These are phyloP conservation scores for Dioszegia crocea DNA, from an alignment of 768 basidiomycete genomes.

Conservation along the genomic window DNA sequence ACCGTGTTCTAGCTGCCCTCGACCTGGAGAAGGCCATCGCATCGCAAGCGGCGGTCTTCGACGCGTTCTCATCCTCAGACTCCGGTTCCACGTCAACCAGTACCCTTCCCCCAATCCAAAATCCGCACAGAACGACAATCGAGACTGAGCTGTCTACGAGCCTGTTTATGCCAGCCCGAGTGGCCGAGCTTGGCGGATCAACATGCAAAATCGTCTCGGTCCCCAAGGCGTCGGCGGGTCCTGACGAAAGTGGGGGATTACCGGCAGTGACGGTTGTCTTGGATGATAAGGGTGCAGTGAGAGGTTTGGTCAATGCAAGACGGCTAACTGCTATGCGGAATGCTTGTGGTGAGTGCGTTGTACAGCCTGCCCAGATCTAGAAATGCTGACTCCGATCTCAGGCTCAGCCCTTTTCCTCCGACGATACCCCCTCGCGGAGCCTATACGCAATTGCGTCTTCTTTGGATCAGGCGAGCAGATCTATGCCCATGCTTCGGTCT, in stretches of 20 bases:
- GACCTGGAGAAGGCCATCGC: conserved; percentile 54
- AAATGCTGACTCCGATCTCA: conserved; percentile 3
- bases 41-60: conserved; percentile 62
- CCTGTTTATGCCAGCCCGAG: conserved; percentile 79
- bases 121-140: conserved; percentile 63
- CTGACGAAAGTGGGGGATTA: conserved; percentile 55
- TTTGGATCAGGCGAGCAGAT: conserved; percentile 46
- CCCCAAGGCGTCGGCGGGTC: conserved; percentile 54
- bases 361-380: neutral
- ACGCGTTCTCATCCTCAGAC: conserved; percentile 47
- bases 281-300: conserved; percentile 64
- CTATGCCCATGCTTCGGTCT: conserved; percentile 37
- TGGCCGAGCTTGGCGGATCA: conserved; percentile 57
- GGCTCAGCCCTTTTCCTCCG: conserved; percentile 41
- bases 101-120: conserved; percentile 23
- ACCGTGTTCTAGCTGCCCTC: conserved; percentile 54
- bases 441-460: conserved; percentile 22
- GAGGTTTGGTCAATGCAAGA: conserved; percentile 72
- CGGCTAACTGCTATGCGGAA: conserved; percentile 74
- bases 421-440: conserved; percentile 8
- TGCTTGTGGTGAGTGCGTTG: conserved; percentile 61
- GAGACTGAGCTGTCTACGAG: conserved; percentile 58
- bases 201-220: conserved; percentile 74
- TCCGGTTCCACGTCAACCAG: too few species aligned
- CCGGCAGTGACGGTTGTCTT: conserved; percentile 74